phyloP scores from a whole-genome alignment of 2,329 filamentous ascomycete genomes.

The Penicillium sp. region DNA sequence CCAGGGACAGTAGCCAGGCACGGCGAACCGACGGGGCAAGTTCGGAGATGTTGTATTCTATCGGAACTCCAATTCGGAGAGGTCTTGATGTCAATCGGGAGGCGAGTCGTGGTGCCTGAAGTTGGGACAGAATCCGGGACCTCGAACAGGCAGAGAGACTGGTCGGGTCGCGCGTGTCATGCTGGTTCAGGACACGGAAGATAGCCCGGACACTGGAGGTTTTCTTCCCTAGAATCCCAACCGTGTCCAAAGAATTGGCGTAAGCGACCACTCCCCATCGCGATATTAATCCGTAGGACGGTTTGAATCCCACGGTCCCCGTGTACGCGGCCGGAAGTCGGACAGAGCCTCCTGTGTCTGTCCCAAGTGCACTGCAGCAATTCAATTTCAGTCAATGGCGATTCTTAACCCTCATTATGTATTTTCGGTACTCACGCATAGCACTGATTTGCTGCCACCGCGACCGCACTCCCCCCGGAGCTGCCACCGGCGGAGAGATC shows the following conservation, averaged over 20 bases:
- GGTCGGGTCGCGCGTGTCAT: conserved; percentile 74
- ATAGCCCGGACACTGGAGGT: conserved; percentile 54
- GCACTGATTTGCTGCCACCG: conserved; percentile 65
- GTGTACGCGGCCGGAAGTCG: conserved; percentile 85
- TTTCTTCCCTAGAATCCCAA: conserved; percentile 67
- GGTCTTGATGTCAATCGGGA: conserved; percentile 25
- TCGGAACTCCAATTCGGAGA: conserved; percentile 58
- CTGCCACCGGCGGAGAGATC: conserved; percentile 75
- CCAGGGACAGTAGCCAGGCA: conserved; percentile 66
- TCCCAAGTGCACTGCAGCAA: conserved; percentile 67
- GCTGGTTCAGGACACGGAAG: conserved; percentile 54
- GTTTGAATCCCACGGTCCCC: conserved; percentile 81
- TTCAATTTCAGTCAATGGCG: conserved; percentile 6
- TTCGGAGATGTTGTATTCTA: conserved; percentile 86
- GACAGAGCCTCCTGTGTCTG: conserved; percentile 89
- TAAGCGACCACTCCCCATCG: conserved; percentile 86
- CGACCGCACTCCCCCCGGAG: conserved; percentile 88
- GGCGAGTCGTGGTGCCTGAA: conserved; percentile 17
- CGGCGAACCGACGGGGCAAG: conserved; percentile 66
- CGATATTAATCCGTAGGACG: conserved; percentile 83
- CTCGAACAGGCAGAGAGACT: conserved; percentile 61
- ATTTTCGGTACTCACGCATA: conserved; percentile 49
- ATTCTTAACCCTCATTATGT: neutral
- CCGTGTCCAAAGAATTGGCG: conserved; percentile 88
- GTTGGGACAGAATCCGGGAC: conserved; percentile 49